phyloP scores from a whole-genome alignment of 2,329 filamentous ascomycete genomes.

The Fusarium sp. region DNA sequence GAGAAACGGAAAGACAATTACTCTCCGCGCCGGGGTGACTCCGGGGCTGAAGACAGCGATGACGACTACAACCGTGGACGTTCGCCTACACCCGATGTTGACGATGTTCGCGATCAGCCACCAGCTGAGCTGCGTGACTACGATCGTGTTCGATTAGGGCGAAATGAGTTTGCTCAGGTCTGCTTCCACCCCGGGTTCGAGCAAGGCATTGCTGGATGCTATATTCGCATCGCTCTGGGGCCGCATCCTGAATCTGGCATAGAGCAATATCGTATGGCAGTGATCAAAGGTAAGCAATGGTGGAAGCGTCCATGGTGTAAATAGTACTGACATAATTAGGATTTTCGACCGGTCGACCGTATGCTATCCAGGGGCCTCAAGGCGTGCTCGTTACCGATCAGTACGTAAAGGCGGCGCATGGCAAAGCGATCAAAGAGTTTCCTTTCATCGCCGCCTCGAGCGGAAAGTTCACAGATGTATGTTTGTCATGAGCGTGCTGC shows the following conservation, averaged over 20 bases:
- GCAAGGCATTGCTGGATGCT: conserved; percentile 83
- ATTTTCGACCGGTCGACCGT: conserved; percentile 82
- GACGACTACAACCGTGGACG: conserved; percentile 77
- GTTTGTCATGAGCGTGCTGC: conserved; percentile 33
- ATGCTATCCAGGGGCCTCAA: conserved; percentile 83
- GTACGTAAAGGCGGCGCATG: conserved; percentile 84
- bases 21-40: conserved; percentile 51
- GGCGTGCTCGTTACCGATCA: conserved; percentile 85
- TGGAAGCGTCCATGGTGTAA: background rate
- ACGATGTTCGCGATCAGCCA: conserved; percentile 75
- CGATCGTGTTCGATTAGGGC: conserved; percentile 84
- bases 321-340: conserved; percentile 60
- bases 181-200: conserved; percentile 96
- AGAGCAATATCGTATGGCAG: conserved; percentile 86
- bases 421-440: conserved; percentile 84
- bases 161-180: conserved; percentile 87
- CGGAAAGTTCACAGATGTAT: conserved; percentile 82
- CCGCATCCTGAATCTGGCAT: conserved; percentile 77
- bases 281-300: conserved; percentile 78
- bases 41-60: conserved; percentile 75
- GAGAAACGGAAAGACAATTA: conserved; percentile 69
- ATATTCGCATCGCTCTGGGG: conserved; percentile 85
- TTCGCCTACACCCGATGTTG: conserved; percentile 68
- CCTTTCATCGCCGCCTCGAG: conserved; percentile 94
- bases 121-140: conserved; percentile 83